phyloP scores from a whole-genome alignment of 1,284 basidiomycete species.

The Cryptococcus depauperatus region DNA sequence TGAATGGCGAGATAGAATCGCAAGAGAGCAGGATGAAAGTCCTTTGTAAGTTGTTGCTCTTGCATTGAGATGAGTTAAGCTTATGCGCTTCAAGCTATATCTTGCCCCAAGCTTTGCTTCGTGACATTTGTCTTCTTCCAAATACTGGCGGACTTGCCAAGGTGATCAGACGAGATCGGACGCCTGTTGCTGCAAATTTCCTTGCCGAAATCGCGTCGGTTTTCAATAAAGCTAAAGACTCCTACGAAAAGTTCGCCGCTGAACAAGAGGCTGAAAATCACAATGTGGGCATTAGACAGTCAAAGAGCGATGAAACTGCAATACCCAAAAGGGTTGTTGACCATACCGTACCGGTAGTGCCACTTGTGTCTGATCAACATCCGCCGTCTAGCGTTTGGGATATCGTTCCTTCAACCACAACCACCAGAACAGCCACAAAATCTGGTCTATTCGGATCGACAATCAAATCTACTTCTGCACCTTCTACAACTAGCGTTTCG shows the following conservation, averaged over 20 bases:
- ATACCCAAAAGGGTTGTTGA: background rate
- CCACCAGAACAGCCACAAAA: background rate
- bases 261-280: background rate
- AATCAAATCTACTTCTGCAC: slow-evolving; percentile 19
- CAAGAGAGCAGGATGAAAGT: slow-evolving; percentile 82
- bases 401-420: background rate
- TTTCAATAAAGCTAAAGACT: slow-evolving; percentile 6
- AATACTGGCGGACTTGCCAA: slow-evolving; percentile 6
- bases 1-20: slow-evolving; percentile 73
- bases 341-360: background rate
- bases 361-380: background rate
- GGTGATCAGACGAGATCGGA: slow-evolving; percentile 5
- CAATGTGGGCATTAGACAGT: background rate
- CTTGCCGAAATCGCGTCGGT: slow-evolving; percentile 53
- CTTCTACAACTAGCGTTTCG: slow-evolving; percentile 1
- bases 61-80: slow-evolving; percentile 1
- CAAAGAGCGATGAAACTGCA: background rate
- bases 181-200: slow-evolving; percentile 41
- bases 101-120: slow-evolving; percentile 60
- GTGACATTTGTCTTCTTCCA: slow-evolving; percentile 5
- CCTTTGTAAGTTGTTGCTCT: slow-evolving; percentile 52
- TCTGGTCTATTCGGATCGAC: slow-evolving; percentile 21
- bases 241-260: slow-evolving; percentile 4
- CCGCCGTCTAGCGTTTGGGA: slow-evolving; percentile 3
- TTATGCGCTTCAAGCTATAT: slow-evolving; percentile 40